A percentile compares a stretch with the other conserved stretches of the same genome.
These are phyloP conservation scores for Lactarius sanguifluus DNA, from an alignment of 768 basidiomycete species.

Conservation along the genomic window DNA sequence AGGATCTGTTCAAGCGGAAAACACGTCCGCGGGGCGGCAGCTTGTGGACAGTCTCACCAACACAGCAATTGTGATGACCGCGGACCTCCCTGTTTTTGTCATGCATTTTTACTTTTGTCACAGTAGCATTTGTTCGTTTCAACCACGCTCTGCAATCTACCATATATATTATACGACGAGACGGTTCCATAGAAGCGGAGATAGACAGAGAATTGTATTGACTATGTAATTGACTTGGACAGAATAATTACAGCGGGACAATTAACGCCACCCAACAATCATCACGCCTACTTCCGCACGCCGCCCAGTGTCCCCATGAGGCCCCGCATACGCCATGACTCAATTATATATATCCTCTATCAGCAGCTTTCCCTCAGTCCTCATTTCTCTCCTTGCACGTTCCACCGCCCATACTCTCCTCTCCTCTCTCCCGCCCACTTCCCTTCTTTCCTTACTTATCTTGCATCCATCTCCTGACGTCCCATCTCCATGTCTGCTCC, in stretches of 20 bases:
- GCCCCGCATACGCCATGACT: background rate
- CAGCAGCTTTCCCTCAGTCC: background rate
- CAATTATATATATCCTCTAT: slow-evolving; percentile 24
- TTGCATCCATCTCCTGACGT: background rate
- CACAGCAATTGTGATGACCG: background rate
- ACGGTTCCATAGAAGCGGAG: background rate
- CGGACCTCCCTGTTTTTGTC: background rate
- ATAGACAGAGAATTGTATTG: background rate
- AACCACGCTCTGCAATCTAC: background rate
- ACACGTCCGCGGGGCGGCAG: background rate
- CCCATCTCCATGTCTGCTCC: slow-evolving; percentile 12
- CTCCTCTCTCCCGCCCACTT: background rate
- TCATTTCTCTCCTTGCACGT: background rate
- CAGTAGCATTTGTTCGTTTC: background rate
- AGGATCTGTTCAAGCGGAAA: slow-evolving; percentile 20
- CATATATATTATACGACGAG: background rate
- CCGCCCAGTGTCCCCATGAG: background rate
- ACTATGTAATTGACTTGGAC: background rate
- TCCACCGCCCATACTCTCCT: background rate
- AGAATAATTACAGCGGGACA: background rate
- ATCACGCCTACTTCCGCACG: background rate
- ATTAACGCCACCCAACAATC: slow-evolving; percentile 2
- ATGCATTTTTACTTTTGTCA: background rate
- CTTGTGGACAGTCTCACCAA: slow-evolving; percentile 8
- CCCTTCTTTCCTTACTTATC: background rate